Base-by-base conservation (phyloP, 2,329 filamentous ascomycete species). In the Aspergillus candidus region DNA sequence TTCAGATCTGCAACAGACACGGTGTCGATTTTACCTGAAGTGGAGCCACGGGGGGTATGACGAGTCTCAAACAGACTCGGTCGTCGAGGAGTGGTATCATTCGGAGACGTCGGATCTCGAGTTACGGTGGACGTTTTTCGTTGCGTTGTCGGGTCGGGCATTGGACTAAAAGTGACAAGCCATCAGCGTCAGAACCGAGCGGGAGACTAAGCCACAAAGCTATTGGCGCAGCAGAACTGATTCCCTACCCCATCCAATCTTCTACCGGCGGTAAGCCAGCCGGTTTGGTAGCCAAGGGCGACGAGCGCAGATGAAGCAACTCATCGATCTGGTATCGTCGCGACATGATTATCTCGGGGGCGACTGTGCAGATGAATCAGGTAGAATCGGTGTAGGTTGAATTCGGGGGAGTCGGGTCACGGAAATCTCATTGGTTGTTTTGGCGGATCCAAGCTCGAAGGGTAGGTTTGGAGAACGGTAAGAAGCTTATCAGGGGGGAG, bases 231-330 rank as follows among this genome's bases (percentile, higher is more conserved):
- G 52, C 27, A 6, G 27, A 4, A 8, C 10, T 35, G 34, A 14
- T 45, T 22, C 50, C 79, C 63, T 75, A 94, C 86, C 91, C 89
- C 88, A 96, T 94, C 90, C 90, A 97, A 74, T 94, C 88, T 71
- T 94, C 88, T 51, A 84, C 79, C 18, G 88, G 85, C 53, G 89
- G 90, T 36, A 96, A 77, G 52, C 77, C 79, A 51, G 83, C 73
- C 37, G 91, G 91, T 69, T 87, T 94, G 57, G 78, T 73, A 61
- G 89, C 89, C 66, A 95, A 75, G 53, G 89, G 89, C 52, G 91
- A 96, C 48, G 84, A 76, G 68, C 84, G 80, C 59, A 97, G 74
- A 65, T 77, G 76, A 58, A 88, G 73, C 56, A 97, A 75, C 69
- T 86, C 78, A 52, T 90, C 86, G 67, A 79, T 75, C 50, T 85